phyloP scores from a whole-genome alignment of 2,329 filamentous ascomycete genomes.

The Microdochium nivale region DNA sequence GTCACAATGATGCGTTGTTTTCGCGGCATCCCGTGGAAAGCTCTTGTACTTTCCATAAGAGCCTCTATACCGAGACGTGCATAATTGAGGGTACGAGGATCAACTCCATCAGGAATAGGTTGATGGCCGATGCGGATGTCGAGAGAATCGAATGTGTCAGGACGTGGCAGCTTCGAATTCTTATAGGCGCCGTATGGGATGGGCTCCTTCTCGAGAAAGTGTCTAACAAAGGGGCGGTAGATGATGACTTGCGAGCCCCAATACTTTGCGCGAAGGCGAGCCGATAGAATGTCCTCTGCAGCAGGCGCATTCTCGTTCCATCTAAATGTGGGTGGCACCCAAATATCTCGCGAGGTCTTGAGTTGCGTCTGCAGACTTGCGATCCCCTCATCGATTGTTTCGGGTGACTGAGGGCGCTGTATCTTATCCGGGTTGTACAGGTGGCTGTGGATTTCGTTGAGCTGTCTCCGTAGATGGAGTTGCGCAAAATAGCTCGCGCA shows the following conservation, averaged over 20 bases:
- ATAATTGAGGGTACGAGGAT: conserved; percentile 39
- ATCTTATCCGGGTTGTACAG: conserved; percentile 36
- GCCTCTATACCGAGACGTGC: conserved; percentile 60
- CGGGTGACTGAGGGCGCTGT: neutral
- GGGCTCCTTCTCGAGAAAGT: conserved; percentile 37
- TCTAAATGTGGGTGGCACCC: conserved; percentile 39
- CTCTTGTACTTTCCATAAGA: conserved; percentile 75
- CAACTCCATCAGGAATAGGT: conserved; percentile 26
- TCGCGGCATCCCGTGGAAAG: conserved; percentile 60
- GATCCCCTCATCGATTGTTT: conserved; percentile 15
- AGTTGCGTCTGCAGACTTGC: conserved; percentile 37
- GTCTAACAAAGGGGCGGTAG: conserved; percentile 64
- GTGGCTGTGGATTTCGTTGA: conserved; percentile 53
- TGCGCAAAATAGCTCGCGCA: conserved; percentile 54
- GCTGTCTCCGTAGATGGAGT: conserved; percentile 53
- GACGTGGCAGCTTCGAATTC: conserved; percentile 8
- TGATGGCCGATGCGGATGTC: conserved; percentile 6
- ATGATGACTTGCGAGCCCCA: conserved; percentile 90
- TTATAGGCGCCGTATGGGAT: conserved; percentile 13
- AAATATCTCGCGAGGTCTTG: conserved; percentile 31
- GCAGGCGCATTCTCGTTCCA: conserved; percentile 64
- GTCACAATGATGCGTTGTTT: conserved; percentile 69
- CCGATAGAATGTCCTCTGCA: conserved; percentile 67
- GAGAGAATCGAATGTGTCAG: conserved; percentile 5
- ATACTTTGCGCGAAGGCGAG: conserved; percentile 84